Evolutionary conservation across 148 eudicot genomes (phyloP).

Genomic region (Spergularia marina): DNA sequence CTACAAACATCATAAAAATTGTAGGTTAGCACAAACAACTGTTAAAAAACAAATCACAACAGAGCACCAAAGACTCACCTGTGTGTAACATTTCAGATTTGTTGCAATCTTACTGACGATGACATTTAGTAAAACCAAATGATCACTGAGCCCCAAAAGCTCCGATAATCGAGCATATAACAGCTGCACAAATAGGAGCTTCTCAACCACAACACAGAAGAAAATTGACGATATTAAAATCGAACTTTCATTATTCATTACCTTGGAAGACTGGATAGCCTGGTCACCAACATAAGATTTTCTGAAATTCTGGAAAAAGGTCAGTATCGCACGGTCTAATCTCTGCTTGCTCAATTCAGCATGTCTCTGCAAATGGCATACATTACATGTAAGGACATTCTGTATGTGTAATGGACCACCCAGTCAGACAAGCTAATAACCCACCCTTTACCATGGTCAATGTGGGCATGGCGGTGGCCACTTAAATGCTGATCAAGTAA

Average conservation of each 20-base stretch:
- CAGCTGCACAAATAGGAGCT: conserved; percentile 58
- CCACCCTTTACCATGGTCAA: too few relatives aligned
- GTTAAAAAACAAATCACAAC: conserved; percentile 1
- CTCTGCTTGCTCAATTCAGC: conserved; percentile 79
- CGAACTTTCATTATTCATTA: conserved; percentile 17
- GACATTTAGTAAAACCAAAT: conserved; percentile 68
- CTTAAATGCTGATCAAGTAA: too few relatives aligned
- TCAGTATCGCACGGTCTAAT: conserved; percentile 75
- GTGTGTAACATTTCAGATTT: conserved; percentile 77
- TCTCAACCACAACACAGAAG: conserved; percentile 18
- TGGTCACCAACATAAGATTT: conserved; percentile 84
- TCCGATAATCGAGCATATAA: conserved; percentile 81
- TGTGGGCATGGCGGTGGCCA: too few relatives aligned
- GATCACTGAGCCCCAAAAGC: conserved; percentile 87
- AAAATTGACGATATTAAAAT: not conserved
- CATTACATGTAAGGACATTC: not conserved
- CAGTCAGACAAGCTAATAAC: too few relatives aligned
- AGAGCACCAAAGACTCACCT: conserved; percentile 40
- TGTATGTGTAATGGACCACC: not conserved
- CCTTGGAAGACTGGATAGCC: conserved; percentile 90
- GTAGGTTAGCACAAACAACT: conserved; percentile 11
- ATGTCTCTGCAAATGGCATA: conserved; percentile 58
- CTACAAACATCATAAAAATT: conserved; percentile 37
- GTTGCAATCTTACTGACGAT: conserved; percentile 85
- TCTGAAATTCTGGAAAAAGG: conserved; percentile 72